Evolutionary conservation across 345 rosid genomes (phyloP), one percentile per base, ranked within the genome.

Genomic region (Cochlearia excelsa): DNA sequence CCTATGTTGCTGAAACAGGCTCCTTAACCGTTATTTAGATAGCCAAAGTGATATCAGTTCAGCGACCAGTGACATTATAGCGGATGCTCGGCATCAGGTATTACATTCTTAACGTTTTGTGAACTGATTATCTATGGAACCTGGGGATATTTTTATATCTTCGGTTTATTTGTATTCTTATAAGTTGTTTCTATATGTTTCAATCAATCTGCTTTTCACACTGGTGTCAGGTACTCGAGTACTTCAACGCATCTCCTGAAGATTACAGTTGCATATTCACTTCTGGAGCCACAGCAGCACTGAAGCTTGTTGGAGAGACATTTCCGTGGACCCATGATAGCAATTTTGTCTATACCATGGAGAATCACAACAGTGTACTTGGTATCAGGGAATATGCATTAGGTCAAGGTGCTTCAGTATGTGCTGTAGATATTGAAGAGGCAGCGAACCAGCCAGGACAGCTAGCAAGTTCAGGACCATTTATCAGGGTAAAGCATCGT

Each of bases 341-440:
- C 74, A 66, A 71, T 65, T 93, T 79, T 73, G 74, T 83, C 85
- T 89, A 93, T 68, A 79, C 97, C 5, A 81, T 78, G 86, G 99
- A 89, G 76, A 93, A 93, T 72, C 97, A 93, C 71, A 93, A 93
- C 59, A 93, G 99, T 49, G 99, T 89, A 47, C 94, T 89, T 65
- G 99, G 99, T 63, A 87, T 93, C 51, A 81, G 99, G 80, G 97
- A 92, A 93, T 92, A 92, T 86, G 97, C 97, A 67, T 87, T 93
- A 53, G 72, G 65, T 59, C 74, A 74, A 76, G 97, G 97, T 51
- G 89, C 87, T 74, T 78, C 89, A 63, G 87, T 91, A 31, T 77
- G 81, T 80, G 97, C 95, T 8, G 71, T 86, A 41, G 97, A 93
- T 77, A 64, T 86, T 65, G 86, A 79, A 59, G 83, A 85, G 58